phyloP scores from a whole-genome alignment of 2,329 filamentous ascomycete genomes.

The Davidsoniella neocaledoniae region DNA sequence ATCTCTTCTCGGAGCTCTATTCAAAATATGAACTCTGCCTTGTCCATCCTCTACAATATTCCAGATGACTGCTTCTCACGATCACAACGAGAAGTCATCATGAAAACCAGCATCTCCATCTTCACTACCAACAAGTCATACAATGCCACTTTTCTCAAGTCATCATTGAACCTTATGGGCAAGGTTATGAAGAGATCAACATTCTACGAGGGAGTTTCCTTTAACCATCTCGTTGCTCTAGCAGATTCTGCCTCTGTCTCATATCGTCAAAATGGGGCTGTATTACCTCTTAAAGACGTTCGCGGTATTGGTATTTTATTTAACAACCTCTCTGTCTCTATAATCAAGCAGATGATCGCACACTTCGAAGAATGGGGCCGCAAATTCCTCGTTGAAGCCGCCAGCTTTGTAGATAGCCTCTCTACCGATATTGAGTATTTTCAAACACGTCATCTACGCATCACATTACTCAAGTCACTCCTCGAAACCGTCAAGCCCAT shows the following conservation, averaged over 20 bases:
- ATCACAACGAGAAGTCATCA: slow-evolving; percentile 10
- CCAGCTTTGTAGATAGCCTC: slow-evolving; percentile 15
- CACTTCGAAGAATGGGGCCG: slow-evolving; percentile 26
- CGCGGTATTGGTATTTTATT: slow-evolving; percentile 11
- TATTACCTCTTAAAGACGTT: slow-evolving; percentile 6
- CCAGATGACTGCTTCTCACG: slow-evolving; percentile 14
- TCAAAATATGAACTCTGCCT: not conserved
- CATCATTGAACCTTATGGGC: slow-evolving; percentile 14
- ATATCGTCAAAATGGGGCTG: slow-evolving; percentile 3
- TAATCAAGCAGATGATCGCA: slow-evolving; percentile 27
- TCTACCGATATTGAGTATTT: slow-evolving; percentile 10
- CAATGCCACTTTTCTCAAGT: slow-evolving; percentile 11
- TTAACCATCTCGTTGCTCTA: slow-evolving; percentile 21
- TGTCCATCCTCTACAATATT: slow-evolving; percentile 8
- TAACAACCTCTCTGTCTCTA: slow-evolving; percentile 18
- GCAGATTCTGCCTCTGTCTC: slow-evolving; percentile 19
- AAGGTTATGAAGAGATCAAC: slow-evolving; percentile 35
- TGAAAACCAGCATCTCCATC: slow-evolving; percentile 6
- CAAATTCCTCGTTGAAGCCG: slow-evolving; percentile 22
- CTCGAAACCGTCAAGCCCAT: slow-evolving; percentile 18
- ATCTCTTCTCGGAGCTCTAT: slow-evolving; percentile 2
- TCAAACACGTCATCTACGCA: slow-evolving; percentile 17
- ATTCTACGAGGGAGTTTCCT: slow-evolving; percentile 31
- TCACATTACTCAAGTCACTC: slow-evolving; percentile 23
- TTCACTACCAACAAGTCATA: slow-evolving; percentile 5